A percentile compares a stretch with the other conserved stretches of the same genome.
Evolutionary conservation across 2,329 filamentous ascomycete genomes (phyloP).

Genomic region (Coccinonectria pachysandricola): DNA sequence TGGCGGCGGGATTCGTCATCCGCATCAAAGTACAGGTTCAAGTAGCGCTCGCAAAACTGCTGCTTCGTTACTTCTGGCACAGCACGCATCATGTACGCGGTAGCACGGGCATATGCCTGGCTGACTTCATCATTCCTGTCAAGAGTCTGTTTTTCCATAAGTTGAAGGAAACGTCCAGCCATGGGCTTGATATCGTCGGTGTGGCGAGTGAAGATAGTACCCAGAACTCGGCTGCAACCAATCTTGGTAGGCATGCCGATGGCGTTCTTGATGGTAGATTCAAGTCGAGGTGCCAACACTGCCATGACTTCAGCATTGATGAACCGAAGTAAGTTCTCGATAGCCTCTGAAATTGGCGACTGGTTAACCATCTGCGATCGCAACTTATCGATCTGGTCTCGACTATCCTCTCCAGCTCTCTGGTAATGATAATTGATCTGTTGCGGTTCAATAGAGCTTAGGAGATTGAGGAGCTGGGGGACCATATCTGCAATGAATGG

Average conservation of each 20-base stretch:
- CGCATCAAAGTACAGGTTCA: constrained; percentile 67
- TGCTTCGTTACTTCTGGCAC: constrained; percentile 39
- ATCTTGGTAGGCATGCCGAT: constrained; percentile 92
- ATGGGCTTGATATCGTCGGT: constrained; percentile 64
- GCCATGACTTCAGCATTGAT: constrained; percentile 71
- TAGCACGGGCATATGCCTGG: constrained; percentile 74
- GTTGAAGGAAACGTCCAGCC: constrained; percentile 63
- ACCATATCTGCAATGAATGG: constrained; percentile 76
- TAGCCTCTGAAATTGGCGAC: constrained; percentile 85
- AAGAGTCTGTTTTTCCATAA: constrained; percentile 71
- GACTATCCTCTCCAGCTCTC: constrained; percentile 75
- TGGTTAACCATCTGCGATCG: constrained; percentile 70
- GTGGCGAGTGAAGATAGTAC: constrained; percentile 74
- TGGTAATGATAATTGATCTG: constrained; percentile 88
- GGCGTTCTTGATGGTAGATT: constrained; percentile 71
- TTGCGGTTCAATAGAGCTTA: constrained; percentile 84
- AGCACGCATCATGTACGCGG: constrained; percentile 70
- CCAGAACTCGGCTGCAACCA: constrained; percentile 75
- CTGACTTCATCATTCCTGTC: constrained; percentile 93
- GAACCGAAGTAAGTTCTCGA: constrained; percentile 78
- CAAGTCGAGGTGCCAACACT: constrained; percentile 59
- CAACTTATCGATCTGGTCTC: constrained; percentile 83
- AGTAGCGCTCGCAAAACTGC: constrained; percentile 41
- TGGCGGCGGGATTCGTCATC: constrained; percentile 68
- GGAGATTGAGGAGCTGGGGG: constrained; percentile 66